These are phyloP conservation scores for Prunus davidiana DNA, from an alignment of 306 rosid genomes.

Conservation along the genomic window DNA sequence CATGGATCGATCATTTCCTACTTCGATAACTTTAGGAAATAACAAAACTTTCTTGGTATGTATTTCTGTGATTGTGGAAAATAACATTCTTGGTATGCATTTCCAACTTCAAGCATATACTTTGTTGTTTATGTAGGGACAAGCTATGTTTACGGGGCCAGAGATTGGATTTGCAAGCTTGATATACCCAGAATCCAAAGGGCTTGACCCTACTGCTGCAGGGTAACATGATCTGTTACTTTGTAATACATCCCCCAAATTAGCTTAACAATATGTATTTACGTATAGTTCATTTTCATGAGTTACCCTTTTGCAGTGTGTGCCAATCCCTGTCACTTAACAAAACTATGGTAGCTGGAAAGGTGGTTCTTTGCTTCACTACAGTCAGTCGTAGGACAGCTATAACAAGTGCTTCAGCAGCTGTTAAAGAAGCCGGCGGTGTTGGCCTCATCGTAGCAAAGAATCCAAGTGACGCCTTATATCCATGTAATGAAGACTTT, in stretches of 20 bases:
- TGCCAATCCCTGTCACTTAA: slow-evolving; percentile 24
- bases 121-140: slow-evolving; percentile 19
- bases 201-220: not conserved
- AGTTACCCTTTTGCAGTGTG: slow-evolving; percentile 16
- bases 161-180: slow-evolving; percentile 33
- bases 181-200: slow-evolving; percentile 34
- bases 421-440: slow-evolving; percentile 33
- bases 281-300: not conserved
- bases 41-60: slow-evolving; percentile 38
- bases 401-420: slow-evolving; percentile 14
- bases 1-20: slow-evolving; percentile 39
- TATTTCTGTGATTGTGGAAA: not conserved
- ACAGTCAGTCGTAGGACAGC: not conserved
- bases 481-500: slow-evolving; percentile 21
- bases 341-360: slow-evolving; percentile 31
- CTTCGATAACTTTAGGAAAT: slow-evolving; percentile 43
- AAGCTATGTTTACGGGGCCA: slow-evolving; percentile 27
- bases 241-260: not conserved
- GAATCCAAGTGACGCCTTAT: slow-evolving; percentile 19
- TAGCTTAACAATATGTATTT: not conserved
- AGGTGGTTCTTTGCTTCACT: slow-evolving; percentile 41
- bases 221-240: slow-evolving; percentile 4
- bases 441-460: slow-evolving; percentile 29
- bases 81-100: not conserved
- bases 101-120: not conserved